phyloP scores from a whole-genome alignment of 1,284 basidiomycete species.

The Trichosporon sp. region DNA sequence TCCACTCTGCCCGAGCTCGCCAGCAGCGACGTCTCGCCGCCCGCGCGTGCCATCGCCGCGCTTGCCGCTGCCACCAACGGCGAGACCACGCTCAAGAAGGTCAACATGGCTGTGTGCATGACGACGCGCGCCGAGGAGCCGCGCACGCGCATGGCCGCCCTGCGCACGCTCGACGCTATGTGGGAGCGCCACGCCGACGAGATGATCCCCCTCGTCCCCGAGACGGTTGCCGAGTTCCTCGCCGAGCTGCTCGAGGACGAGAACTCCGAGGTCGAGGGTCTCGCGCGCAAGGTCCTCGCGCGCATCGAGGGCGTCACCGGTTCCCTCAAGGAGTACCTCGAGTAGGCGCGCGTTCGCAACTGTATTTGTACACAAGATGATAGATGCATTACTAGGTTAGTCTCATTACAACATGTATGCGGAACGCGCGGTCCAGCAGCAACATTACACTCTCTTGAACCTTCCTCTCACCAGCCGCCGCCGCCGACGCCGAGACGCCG shows the following conservation, averaged over 20 bases:
- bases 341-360: slow-evolving; percentile 21
- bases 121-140: slow-evolving; percentile 76
- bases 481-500: slow-evolving; percentile 42
- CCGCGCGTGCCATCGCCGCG: slow-evolving; percentile 55
- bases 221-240: slow-evolving; percentile 54
- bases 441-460: not conserved
- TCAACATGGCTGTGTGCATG: slow-evolving; percentile 82
- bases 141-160: slow-evolving; percentile 62
- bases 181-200: slow-evolving; percentile 66
- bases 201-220: slow-evolving; percentile 54
- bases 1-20: slow-evolving; percentile 15
- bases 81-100: slow-evolving; percentile 62
- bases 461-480: slow-evolving; percentile 33
- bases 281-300: slow-evolving; percentile 49
- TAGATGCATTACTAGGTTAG: not conserved
- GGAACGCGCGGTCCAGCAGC: not conserved
- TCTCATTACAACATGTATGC: not conserved
- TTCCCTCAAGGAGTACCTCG: slow-evolving; percentile 48
- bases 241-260: slow-evolving; percentile 54
- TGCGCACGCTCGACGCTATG: slow-evolving; percentile 64
- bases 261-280: slow-evolving; percentile 48
- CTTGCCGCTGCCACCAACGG: slow-evolving; percentile 58
- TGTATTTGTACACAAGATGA: slow-evolving; percentile 5
- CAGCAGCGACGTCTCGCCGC: slow-evolving; percentile 18
- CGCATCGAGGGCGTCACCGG: slow-evolving; percentile 51